Conservation (phyloP, 2,329 filamentous ascomycete genomes). For the Onygena corvina region DNA sequence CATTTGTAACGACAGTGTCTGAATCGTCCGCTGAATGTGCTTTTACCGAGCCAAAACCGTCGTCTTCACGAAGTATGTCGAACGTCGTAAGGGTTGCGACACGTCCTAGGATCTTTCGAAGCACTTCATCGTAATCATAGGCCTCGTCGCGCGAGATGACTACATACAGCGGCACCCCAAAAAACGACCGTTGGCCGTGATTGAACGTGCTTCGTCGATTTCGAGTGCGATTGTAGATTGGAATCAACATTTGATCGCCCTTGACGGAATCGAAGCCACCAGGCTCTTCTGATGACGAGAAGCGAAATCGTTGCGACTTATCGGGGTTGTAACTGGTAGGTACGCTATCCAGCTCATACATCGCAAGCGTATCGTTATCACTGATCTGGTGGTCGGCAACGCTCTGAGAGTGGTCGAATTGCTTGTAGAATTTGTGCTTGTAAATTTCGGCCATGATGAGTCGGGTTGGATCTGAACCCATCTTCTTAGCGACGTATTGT, state of each 20-base stretch:
- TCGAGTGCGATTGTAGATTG: slow-evolving; percentile 35
- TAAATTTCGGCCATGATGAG: slow-evolving; percentile 80
- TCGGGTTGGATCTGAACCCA: slow-evolving; percentile 39
- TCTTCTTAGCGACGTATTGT: slow-evolving; percentile 44
- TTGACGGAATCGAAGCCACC: slow-evolving; percentile 31
- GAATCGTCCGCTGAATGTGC: slow-evolving; percentile 45
- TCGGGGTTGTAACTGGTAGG: slow-evolving; percentile 64
- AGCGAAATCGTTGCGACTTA: slow-evolving; percentile 34
- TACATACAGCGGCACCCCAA: slow-evolving; percentile 49
- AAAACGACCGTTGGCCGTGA: slow-evolving; percentile 24
- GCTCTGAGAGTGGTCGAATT: slow-evolving; percentile 57
- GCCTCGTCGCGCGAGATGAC: slow-evolving; percentile 63
- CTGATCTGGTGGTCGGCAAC: slow-evolving; percentile 61
- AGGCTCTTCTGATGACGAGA: slow-evolving; percentile 11
- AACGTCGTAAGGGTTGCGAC: slow-evolving; percentile 65
- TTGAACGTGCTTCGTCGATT: slow-evolving; percentile 19
- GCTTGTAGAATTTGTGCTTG: slow-evolving; percentile 72
- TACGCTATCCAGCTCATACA: slow-evolving; percentile 64
- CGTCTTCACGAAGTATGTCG: slow-evolving; percentile 46
- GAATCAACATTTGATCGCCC: slow-evolving; percentile 37
- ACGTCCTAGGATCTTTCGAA: slow-evolving; percentile 66
- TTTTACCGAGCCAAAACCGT: slow-evolving; percentile 38
- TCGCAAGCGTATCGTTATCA: slow-evolving; percentile 49
- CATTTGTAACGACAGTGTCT: slow-evolving; percentile 55
- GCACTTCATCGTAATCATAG: slow-evolving; percentile 55